Evolutionary conservation across 441 rosid genomes (phyloP).

Genomic region (Erodium texanum): DNA sequence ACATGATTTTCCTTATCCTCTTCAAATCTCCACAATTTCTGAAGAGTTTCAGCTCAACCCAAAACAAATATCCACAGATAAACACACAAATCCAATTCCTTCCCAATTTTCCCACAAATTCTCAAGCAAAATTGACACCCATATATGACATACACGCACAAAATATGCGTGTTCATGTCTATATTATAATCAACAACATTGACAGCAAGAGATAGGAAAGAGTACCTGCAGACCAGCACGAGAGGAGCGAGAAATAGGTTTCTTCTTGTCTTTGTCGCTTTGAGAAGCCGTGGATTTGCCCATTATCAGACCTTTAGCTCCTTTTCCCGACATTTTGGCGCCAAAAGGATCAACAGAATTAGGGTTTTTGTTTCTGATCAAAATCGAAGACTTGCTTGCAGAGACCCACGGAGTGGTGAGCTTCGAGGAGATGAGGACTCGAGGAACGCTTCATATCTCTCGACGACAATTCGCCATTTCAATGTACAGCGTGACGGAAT

Average conservation of each 20-base stretch:
- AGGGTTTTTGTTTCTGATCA: not conserved
- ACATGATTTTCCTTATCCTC: no score
- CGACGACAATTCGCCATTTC: not conserved
- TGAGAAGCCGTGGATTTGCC: slow-evolving; percentile 67
- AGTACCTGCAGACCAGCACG: slow-evolving; percentile 90
- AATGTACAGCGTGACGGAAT: not conserved
- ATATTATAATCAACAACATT: not conserved
- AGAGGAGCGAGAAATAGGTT: slow-evolving; percentile 74
- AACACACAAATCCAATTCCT: not conserved
- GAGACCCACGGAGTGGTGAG: not conserved
- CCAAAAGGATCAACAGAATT: not conserved
- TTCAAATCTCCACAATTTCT: no score
- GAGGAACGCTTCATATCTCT: no score
- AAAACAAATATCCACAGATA: not conserved
- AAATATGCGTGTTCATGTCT: not conserved
- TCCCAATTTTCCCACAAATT: not conserved
- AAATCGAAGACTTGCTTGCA: not conserved
- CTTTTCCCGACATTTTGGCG: slow-evolving; percentile 72
- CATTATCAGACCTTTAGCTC: slow-evolving; percentile 86
- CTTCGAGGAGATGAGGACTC: not conserved
- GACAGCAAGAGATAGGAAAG: not conserved
- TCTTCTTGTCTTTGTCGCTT: slow-evolving; percentile 75
- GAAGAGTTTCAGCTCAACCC: no score
- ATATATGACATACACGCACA: not conserved
- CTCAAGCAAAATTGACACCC: not conserved